Conservation (phyloP, 345 rosid genomes). For the Citropsis articulata region DNA sequence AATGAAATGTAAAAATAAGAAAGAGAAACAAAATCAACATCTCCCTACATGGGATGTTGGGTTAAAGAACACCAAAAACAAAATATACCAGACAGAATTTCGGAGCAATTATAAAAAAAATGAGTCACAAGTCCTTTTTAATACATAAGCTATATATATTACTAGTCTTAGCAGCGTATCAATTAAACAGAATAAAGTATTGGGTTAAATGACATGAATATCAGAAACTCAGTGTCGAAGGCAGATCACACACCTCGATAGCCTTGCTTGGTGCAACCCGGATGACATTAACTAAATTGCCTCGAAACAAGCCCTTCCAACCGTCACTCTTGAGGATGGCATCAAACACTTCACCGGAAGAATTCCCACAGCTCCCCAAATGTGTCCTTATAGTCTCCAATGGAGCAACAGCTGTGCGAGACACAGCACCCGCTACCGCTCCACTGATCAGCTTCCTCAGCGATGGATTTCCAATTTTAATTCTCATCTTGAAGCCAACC, state of each 20-base stretch:
- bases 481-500: constrained; percentile 34
- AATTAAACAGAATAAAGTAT: background rate
- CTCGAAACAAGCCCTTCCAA: constrained; percentile 62
- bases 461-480: constrained; percentile 50
- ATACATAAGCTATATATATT: background rate
- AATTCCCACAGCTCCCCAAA: constrained; percentile 53
- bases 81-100: background rate
- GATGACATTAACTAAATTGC: constrained; percentile 61
- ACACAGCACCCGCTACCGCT: constrained; percentile 58
- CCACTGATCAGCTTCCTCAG: constrained; percentile 59
- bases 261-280: constrained; percentile 69
- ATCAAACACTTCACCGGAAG: constrained; percentile 44
- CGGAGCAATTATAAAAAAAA: background rate
- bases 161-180: background rate
- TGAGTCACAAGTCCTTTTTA: background rate
- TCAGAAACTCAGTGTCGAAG: background rate
- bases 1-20: background rate
- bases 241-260: constrained; percentile 44
- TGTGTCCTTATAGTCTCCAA: constrained; percentile 65
- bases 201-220: background rate
- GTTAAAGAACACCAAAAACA: background rate
- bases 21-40: background rate
- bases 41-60: background rate
- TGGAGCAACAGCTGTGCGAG: constrained; percentile 58
- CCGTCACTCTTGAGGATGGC: constrained; percentile 58